phyloP scores from a whole-genome alignment of 2,329 filamentous ascomycete genomes.

The Corynespora cassiicola region DNA sequence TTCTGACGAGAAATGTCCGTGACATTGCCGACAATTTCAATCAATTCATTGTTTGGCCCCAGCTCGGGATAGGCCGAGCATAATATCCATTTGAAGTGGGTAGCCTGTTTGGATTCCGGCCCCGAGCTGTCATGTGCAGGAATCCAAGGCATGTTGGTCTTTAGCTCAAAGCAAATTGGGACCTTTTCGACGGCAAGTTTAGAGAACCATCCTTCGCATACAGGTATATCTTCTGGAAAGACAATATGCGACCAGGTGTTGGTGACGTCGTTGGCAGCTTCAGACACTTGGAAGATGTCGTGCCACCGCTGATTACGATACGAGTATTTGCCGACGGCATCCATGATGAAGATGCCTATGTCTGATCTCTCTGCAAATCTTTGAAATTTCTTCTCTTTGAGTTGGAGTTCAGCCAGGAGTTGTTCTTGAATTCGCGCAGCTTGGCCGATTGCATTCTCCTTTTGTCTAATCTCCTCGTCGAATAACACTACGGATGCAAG shows the following conservation, averaged over 20 bases:
- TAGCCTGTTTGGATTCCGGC: constrained; percentile 13
- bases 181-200: constrained; percentile 38
- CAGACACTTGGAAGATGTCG: constrained; percentile 36
- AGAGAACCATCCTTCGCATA: constrained; percentile 37
- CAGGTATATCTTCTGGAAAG: constrained; percentile 43
- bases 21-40: constrained; percentile 41
- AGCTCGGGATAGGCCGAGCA: constrained; percentile 37
- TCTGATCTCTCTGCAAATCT: constrained; percentile 48
- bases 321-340: constrained; percentile 39
- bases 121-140: constrained; percentile 23
- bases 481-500: constrained; percentile 49
- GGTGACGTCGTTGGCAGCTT: constrained; percentile 19
- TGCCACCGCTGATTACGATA: constrained; percentile 51
- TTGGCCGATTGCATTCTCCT: constrained; percentile 38
- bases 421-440: constrained; percentile 42
- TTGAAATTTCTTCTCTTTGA: constrained; percentile 42
- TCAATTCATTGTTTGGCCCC: constrained; percentile 24
- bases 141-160: constrained; percentile 44
- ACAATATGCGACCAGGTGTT: constrained; percentile 28
- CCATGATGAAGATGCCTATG: constrained; percentile 50
- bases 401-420: constrained; percentile 43
- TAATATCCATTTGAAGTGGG: constrained; percentile 37
- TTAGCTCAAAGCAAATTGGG: constrained; percentile 45
- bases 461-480: constrained; percentile 44
- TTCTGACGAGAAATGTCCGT: constrained; percentile 48